Evolutionary conservation across 2,329 filamentous ascomycete species (phyloP).

Genomic region (Fusarium irregulare): DNA sequence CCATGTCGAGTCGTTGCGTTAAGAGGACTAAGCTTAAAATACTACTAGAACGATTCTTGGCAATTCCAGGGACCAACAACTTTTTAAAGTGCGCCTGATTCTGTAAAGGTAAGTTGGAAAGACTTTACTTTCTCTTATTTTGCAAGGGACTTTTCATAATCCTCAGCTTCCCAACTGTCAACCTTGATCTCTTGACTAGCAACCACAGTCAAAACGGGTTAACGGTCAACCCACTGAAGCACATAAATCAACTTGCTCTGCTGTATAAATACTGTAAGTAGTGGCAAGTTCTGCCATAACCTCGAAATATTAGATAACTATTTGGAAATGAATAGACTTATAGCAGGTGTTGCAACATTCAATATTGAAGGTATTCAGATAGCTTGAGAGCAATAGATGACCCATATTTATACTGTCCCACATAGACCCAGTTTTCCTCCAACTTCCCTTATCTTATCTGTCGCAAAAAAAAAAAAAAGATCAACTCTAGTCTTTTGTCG

Average conservation of each 20-base stretch:
- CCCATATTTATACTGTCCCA: neutral
- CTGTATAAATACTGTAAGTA: neutral
- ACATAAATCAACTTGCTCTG: neutral
- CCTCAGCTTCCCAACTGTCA: neutral
- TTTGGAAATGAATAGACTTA: neutral
- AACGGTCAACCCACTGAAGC: neutral
- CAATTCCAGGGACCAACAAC: neutral
- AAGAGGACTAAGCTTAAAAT: neutral
- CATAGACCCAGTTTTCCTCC: neutral
- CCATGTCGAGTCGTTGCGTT: neutral
- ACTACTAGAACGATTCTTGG: neutral
- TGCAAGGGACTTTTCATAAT: neutral
- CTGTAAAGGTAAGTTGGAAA: neutral
- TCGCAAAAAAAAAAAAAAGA: conserved; percentile 24
- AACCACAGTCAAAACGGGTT: neutral
- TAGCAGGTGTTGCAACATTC: neutral
- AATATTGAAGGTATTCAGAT: neutral
- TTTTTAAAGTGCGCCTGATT: too few species aligned
- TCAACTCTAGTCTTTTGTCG: neutral
- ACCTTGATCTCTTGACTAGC: neutral
- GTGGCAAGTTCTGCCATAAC: accelerated
- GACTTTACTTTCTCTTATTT: neutral
- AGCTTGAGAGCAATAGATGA: neutral
- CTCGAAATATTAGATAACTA: neutral
- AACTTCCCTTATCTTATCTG: conserved; percentile 34